A percentile compares a stretch with the other conserved stretches of the same genome.
phyloP scores from a whole-genome alignment of 352 stramenopile genomes.

The Phytophthora sansomeana region DNA sequence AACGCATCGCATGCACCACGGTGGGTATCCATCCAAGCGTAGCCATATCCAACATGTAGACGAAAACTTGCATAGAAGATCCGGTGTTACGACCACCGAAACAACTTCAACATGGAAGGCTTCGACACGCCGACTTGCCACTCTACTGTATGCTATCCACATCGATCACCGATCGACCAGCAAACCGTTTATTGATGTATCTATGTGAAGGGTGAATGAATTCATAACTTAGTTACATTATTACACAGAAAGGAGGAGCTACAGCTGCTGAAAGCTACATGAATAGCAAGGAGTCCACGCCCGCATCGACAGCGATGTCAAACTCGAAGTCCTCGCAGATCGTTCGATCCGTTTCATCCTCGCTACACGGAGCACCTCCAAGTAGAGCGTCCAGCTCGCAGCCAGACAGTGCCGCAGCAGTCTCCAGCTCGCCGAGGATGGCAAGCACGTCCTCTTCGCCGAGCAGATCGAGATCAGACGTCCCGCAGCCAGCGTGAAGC shows the following conservation, averaged over 20 bases:
- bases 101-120: neutral
- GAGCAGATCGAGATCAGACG: neutral
- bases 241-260: neutral
- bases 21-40: neutral
- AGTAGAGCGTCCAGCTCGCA: conserved; percentile 23
- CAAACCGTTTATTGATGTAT: too few relatives aligned
- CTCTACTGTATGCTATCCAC: too few relatives aligned
- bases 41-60: neutral
- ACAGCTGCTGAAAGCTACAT: neutral
- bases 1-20: too few relatives aligned
- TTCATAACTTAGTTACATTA: neutral
- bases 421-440: conserved; percentile 6
- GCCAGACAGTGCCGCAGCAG: neutral
- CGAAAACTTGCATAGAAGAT: neutral
- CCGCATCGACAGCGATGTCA: conserved; percentile 1
- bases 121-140: too few relatives aligned
- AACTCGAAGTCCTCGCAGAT: neutral
- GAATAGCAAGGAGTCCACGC: neutral
- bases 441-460: conserved; percentile 17
- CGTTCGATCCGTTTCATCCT: neutral
- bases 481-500: neutral
- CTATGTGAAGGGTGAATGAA: too few relatives aligned
- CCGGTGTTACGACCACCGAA: neutral
- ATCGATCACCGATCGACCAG: too few relatives aligned
- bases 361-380: neutral